Base-by-base conservation (phyloP, 768 basidiomycete species). In the Saitozyma sp. region DNA sequence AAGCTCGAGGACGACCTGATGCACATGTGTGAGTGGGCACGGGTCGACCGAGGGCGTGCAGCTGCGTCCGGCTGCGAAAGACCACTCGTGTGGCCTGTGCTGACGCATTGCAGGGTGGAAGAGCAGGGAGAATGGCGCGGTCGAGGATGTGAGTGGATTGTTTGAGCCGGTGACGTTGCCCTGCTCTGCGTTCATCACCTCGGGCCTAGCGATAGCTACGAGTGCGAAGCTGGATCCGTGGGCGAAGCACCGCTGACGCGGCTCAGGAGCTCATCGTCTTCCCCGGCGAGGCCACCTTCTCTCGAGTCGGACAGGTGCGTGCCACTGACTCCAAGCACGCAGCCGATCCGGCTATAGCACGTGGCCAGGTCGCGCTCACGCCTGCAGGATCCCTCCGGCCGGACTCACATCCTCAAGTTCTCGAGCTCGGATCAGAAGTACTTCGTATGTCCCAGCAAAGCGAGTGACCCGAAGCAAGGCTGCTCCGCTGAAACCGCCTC, bases 401-500 rank as follows among this genome's bases (percentile, higher is more conserved):
- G 91, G 64, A 86, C 88, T 6, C 91, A 90, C 69, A 90, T 94
- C 65, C 87, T 95, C 77, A 91, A 90, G 80, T 95, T 96, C 82
- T 87, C 89, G 0, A 92, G 90, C 19, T 94, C 92, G 13, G 85
- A 91, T 76, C 89, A 91, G 74, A 86, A 87, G 65, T 89, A 93
- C 78, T 95, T 96, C 78, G 92, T 94, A 73, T 79, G 87, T 83
- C 6, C 16, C 41, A 8, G 53, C 13, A 9, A 13, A 8, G 39
- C 2, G 3, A 39, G 8, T 16, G 40, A 9, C 54, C 29, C 9
- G 13, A 9, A 13, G 7, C 43, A 6, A 14, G 17, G 37, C 49
- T 49, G 37, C 19, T 11, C 2, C 4, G 19, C 10, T 16, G 39
- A 16, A 19, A 52, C 17, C 19, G 16, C 14, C 19, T 1, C 56